Percentiles rank a stretch among this genome's conserved stretches.
These are phyloP conservation scores for Diaporthe velutina DNA, from an alignment of 2,329 filamentous ascomycete species.

Conservation along the genomic window DNA sequence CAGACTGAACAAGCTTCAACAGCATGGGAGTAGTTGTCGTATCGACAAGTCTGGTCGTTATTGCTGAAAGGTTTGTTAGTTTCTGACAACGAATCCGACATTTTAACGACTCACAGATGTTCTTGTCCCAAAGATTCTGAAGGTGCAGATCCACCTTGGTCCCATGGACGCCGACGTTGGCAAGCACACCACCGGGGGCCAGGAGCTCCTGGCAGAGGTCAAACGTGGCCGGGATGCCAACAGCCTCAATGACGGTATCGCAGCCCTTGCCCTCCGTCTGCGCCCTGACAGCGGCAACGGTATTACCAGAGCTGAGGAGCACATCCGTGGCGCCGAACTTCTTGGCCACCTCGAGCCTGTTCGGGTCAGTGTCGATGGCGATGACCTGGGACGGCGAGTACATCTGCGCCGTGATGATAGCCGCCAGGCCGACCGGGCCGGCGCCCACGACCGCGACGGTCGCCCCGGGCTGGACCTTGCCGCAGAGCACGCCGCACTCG, in stretches of 20 bases:
- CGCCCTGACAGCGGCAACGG: conserved; percentile 53
- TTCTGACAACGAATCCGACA: conserved; percentile 36
- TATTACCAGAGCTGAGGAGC: conserved; percentile 45
- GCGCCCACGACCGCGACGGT: conserved; percentile 68
- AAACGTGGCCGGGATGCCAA: conserved; percentile 66
- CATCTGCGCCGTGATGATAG: conserved; percentile 65
- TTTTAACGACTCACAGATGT: conserved; percentile 57
- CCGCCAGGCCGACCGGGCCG: conserved; percentile 68
- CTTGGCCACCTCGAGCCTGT: conserved; percentile 60
- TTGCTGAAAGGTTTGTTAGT: conserved; percentile 44
- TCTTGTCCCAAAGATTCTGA: conserved; percentile 66
- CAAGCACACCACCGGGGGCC: conserved; percentile 65
- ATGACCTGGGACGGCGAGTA: conserved; percentile 66
- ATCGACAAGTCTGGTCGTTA: conserved; percentile 63
- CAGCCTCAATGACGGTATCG: conserved; percentile 70
- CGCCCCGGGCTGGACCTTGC: conserved; percentile 63
- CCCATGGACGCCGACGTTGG: conserved; percentile 71
- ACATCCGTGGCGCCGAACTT: conserved; percentile 62
- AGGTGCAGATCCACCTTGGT: conserved; percentile 64
- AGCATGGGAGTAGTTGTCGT: conserved; percentile 62
- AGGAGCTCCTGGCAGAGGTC: conserved; percentile 66
- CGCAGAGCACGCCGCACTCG: conserved; percentile 66
- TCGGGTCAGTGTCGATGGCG: conserved; percentile 63
- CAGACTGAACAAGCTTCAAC: conserved; percentile 57
- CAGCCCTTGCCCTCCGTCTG: conserved; percentile 66